Evolutionary conservation across 2,329 filamentous ascomycete genomes (phyloP), one percentile per base, ranked within the genome.

Genomic region (Aspergillus spinulosporus): DNA sequence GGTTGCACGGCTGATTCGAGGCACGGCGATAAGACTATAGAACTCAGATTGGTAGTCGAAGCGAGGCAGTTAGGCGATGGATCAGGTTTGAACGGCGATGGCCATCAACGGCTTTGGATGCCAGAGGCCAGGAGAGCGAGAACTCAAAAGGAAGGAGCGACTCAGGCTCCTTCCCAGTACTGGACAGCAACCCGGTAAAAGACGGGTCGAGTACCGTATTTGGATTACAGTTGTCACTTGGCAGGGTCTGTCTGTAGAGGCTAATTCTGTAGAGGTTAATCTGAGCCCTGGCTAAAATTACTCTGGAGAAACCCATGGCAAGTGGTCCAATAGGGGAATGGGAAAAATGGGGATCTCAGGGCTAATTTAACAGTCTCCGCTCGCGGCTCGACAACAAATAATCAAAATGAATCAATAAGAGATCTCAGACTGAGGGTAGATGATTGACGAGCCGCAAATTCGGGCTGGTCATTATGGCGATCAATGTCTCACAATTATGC

Each of bases 401-500:
- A 21, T 21, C 21, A 21, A 21, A 21, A 21, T 21, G 21, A 21
- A 21, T 21, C 21, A 21, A 21, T 21, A 21, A 21, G 21, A 21
- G 21, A 21, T 21, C 21, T 21, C 21, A 21, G 21, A 21, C 21
- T 21, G 21, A 21, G 21, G 21, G 21, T 21, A 21, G 21, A 21
- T 21, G 21, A 21, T 21, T 21, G 21, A 37, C 34, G 11, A 37
- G 34, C 34, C 34, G 34, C 34, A 37, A 37, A 37, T 37, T 12
- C 34, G 11, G 34, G 34, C 21, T 21, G 21, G 31, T 6, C 31
- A 34, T 34, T 11, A 8, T 48, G 29, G 31, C 32, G 34, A 49
- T 49, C 36, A 49, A 40, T 49, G 47, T 49, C 46, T 49, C 46
- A 49, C 46, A 7, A 28, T 28, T n/a, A 11, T 46, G 43, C 43